These are phyloP conservation scores for Alternaria tenuissima DNA, from an alignment of 2,329 filamentous ascomycete species.

Conservation along the genomic window DNA sequence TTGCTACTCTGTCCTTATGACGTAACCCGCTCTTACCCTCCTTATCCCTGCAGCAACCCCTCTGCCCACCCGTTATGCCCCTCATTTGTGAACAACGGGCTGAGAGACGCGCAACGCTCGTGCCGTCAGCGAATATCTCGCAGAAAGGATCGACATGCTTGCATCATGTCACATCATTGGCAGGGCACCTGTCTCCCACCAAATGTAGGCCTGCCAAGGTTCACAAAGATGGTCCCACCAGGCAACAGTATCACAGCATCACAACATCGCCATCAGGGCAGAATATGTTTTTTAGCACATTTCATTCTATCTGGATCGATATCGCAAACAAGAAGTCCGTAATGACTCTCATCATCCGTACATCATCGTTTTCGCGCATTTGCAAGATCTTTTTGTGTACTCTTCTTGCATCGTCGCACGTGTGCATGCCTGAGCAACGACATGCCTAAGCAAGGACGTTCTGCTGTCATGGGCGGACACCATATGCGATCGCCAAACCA, in stretches of 20 bases:
- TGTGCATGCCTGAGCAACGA: not conserved
- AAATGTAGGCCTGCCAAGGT: too few species aligned
- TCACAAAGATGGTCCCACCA: too few species aligned
- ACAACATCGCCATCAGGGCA: not conserved
- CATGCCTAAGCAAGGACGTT: slow-evolving; percentile 16
- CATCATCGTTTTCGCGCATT: slow-evolving; percentile 27
- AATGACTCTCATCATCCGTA: slow-evolving; percentile 21
- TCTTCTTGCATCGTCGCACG: not conserved
- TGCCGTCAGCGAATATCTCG: not conserved
- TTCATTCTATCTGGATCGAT: slow-evolving; percentile 42
- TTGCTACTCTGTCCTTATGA: slow-evolving; percentile 6
- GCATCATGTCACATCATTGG: slow-evolving; percentile 23
- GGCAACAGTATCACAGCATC: too few species aligned
- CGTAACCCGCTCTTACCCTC: not conserved
- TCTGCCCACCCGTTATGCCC: not conserved
- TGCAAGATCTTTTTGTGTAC: slow-evolving; percentile 5
- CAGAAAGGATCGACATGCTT: slow-evolving; percentile 2
- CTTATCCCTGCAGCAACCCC: not conserved
- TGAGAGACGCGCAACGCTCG: slow-evolving; percentile 5
- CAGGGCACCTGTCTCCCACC: not conserved
- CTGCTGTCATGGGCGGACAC: slow-evolving; percentile 17
- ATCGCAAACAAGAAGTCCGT: slow-evolving; percentile 38
- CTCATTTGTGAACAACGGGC: slow-evolving; percentile 5
- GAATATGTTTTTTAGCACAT: slow-evolving; percentile 19
- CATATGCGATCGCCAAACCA: slow-evolving; percentile 15